Percentiles rank a stretch among this genome's conserved stretches.
Conservation (phyloP, 2,329 filamentous ascomycete genomes). For the Teratosphaeria gauchensis region DNA sequence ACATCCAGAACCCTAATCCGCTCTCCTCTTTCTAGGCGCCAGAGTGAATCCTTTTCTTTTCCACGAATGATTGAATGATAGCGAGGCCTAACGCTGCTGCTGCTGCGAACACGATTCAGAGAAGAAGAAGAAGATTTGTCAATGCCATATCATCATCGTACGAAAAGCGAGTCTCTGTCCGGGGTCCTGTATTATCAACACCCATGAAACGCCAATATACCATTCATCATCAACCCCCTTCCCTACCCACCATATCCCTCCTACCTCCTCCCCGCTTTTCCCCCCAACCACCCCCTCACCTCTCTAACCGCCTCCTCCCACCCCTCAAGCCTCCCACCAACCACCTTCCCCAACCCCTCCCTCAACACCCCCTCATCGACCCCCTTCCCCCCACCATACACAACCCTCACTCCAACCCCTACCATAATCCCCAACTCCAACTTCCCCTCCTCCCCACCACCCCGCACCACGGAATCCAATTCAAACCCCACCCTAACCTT, state of each 20-base stretch:
- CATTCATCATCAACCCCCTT: neutral
- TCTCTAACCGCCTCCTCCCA: slow-evolving; percentile 37
- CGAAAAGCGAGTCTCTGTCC: too few relatives aligned
- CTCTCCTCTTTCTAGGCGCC: too few relatives aligned
- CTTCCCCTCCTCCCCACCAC: slow-evolving; percentile 16
- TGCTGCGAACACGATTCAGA: too few relatives aligned
- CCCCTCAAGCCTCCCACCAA: slow-evolving; percentile 30
- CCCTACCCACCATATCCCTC: too few relatives aligned
- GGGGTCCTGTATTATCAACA: too few relatives aligned
- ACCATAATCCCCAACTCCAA: slow-evolving; percentile 36
- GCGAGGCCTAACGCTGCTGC: too few relatives aligned
- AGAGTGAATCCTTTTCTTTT: too few relatives aligned
- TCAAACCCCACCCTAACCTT: slow-evolving; percentile 57
- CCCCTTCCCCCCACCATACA: slow-evolving; percentile 65
- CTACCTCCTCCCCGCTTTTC: slow-evolving; percentile 27
- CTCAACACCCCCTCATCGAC: slow-evolving; percentile 59
- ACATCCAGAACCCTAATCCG: too few relatives aligned
- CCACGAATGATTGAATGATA: too few relatives aligned
- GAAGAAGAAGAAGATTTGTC: too few relatives aligned
- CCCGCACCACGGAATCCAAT: slow-evolving; percentile 35
- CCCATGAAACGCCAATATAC: neutral
- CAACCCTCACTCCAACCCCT: slow-evolving; percentile 44
- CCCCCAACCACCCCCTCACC: slow-evolving; percentile 34
- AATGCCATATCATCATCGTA: too few relatives aligned
- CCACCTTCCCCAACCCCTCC: slow-evolving; percentile 55